Percentiles rank a stretch among this genome's conserved stretches.
These are phyloP conservation scores for Ramularia endophylla DNA, from an alignment of 2,329 filamentous ascomycete species.

Conservation along the genomic window DNA sequence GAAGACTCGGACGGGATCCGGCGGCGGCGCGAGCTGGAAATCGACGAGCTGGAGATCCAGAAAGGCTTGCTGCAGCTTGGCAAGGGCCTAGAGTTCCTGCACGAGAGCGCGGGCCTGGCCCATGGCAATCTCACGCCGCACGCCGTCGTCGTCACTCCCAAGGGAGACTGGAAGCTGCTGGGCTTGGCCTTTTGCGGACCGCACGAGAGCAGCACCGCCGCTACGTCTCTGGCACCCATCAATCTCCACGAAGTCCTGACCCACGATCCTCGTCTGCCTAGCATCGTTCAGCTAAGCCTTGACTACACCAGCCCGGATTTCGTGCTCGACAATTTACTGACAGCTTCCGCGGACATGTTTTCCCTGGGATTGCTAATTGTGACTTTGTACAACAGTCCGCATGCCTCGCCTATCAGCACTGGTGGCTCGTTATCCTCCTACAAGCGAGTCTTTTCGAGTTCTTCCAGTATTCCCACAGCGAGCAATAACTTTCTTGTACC, in stretches of 20 bases:
- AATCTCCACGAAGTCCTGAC: slow-evolving; percentile 79
- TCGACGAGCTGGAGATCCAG: slow-evolving; percentile 96
- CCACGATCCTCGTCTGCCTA: slow-evolving; percentile 75
- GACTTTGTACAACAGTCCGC: slow-evolving; percentile 90
- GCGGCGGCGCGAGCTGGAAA: slow-evolving; percentile 71
- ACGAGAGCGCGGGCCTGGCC: slow-evolving; percentile 92
- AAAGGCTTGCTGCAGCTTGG: slow-evolving; percentile 90
- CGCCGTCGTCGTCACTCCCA: slow-evolving; percentile 87
- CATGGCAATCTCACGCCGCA: slow-evolving; percentile 95
- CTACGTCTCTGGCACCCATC: slow-evolving; percentile 69
- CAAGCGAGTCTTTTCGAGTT: slow-evolving; percentile 73
- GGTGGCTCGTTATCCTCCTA: slow-evolving; percentile 78
- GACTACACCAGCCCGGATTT: slow-evolving; percentile 96
- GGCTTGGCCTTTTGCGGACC: slow-evolving; percentile 87
- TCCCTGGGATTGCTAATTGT: slow-evolving; percentile 84
- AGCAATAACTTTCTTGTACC: slow-evolving; percentile 70
- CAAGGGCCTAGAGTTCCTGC: slow-evolving; percentile 90
- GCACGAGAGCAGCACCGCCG: slow-evolving; percentile 60
- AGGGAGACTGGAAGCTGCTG: slow-evolving; percentile 98
- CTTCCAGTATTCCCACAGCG: slow-evolving; percentile 69
- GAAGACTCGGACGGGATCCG: slow-evolving; percentile 71
- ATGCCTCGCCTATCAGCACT: slow-evolving; percentile 76
- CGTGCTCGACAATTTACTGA: slow-evolving; percentile 83
- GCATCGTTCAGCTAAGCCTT: slow-evolving; percentile 77
- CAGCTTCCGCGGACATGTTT: slow-evolving; percentile 83